Evolutionary conservation across 176 grass and related monocot genomes (phyloP).

Genomic region (Eragrostis nindensis): DNA sequence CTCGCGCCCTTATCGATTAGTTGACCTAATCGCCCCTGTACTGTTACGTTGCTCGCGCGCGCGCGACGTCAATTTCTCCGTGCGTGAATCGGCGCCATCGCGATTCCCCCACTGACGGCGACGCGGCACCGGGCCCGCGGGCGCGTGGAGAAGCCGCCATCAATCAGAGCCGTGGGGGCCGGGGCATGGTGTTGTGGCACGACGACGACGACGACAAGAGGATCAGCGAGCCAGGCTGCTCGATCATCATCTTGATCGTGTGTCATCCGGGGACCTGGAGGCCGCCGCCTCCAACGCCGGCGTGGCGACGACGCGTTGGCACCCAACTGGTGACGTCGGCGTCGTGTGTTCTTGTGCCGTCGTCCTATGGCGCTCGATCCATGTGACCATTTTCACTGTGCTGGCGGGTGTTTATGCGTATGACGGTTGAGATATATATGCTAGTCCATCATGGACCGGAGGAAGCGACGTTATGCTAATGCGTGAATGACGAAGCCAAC

Average conservation of each 20-base stretch:
- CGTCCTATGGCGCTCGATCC: background rate
- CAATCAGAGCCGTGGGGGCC: background rate
- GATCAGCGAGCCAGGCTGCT: background rate
- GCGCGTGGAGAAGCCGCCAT: slow-evolving; percentile 11
- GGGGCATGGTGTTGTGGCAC: background rate
- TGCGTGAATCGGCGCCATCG: slow-evolving; percentile 18
- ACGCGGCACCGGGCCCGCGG: background rate
- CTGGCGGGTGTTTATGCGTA: too few species aligned
- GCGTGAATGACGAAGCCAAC: background rate
- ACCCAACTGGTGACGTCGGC: slow-evolving; percentile 14
- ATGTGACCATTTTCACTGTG: background rate
- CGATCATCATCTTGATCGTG: background rate
- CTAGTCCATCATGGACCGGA: slow-evolving; percentile 43
- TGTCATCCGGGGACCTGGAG: background rate
- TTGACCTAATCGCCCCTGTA: slow-evolving; percentile 38
- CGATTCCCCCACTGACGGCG: slow-evolving; percentile 25
- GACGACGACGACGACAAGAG: background rate
- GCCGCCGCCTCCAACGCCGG: background rate
- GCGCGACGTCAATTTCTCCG: background rate
- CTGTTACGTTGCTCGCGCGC: background rate
- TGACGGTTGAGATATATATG: background rate
- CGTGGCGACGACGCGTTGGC: slow-evolving; percentile 26
- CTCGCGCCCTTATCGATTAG: slow-evolving; percentile 33
- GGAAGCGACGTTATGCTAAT: background rate
- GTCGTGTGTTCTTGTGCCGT: slow-evolving; percentile 6